These are phyloP conservation scores for Solanum pennellii DNA, from an alignment of 257 asterid species.

Conservation along the genomic window DNA sequence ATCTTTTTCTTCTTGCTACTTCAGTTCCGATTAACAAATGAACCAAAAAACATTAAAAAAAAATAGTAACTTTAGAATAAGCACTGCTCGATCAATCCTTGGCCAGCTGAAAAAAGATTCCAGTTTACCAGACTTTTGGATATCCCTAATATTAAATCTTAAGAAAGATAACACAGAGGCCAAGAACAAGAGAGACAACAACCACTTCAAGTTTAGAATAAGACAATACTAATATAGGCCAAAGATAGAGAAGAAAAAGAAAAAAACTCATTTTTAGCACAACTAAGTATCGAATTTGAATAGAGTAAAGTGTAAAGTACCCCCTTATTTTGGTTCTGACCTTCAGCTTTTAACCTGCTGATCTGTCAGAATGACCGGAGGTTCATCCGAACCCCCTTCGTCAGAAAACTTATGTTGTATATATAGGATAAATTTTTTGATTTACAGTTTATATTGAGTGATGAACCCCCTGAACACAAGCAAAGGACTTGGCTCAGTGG, in stretches of 20 bases:
- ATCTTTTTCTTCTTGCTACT: no score
- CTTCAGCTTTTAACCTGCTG: no score
- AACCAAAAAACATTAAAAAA: neutral
- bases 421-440: no score
- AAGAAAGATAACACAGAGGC: neutral
- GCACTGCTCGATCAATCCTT: neutral
- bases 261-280: constrained; percentile 19
- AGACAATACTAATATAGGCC: neutral
- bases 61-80: neutral
- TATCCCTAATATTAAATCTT: neutral
- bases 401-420: no score
- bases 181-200: neutral
- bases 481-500: no score
- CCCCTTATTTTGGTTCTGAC: neutral
- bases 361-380: no score
- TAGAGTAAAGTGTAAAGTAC: constrained; percentile 45
- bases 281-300: constrained; percentile 31
- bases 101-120: neutral
- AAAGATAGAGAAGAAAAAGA: neutral
- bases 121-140: neutral
- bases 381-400: no score
- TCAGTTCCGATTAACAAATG: neutral
- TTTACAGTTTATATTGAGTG: no score
- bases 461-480: no score
- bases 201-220: neutral